Conservation (phyloP, 2,329 filamentous ascomycete genomes). For the Aspergillus unguis region DNA sequence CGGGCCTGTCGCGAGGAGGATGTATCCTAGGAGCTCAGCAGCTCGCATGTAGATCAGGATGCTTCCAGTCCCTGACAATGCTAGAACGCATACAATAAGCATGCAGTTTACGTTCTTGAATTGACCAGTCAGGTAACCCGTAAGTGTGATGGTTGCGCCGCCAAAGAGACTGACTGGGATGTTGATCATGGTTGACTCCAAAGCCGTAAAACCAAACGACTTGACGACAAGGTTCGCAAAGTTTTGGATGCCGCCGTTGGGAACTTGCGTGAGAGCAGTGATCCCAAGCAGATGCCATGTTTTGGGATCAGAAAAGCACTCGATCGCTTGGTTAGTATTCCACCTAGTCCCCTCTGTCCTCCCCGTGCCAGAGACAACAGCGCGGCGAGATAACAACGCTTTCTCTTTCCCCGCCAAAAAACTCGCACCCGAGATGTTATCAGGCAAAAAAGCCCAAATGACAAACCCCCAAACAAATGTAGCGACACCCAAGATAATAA, state of each 20-base stretch:
- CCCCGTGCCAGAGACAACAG: conserved; percentile 15
- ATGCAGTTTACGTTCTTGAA: conserved; percentile 12
- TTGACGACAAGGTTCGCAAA: conserved; percentile 54
- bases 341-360: conserved; percentile 38
- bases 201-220: conserved; percentile 55
- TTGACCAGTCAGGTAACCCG: conserved; percentile 14
- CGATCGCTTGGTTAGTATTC: conserved; percentile 49
- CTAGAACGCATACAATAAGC: conserved; percentile 49
- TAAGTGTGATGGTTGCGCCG: conserved; percentile 9
- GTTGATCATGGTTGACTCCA: conserved; percentile 54
- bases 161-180: conserved; percentile 57
- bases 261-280: conserved; percentile 46
- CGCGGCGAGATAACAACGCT: conserved; percentile 31
- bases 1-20: conserved; percentile 54
- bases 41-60: conserved; percentile 52
- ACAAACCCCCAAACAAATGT: conserved; percentile 54
- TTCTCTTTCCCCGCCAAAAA: conserved; percentile 54
- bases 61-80: conserved; percentile 53
- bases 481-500: conserved; percentile 51
- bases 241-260: conserved; percentile 52
- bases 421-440: conserved; percentile 51
- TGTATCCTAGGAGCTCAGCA: conserved; percentile 57
- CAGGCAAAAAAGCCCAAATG: conserved; percentile 50
- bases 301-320: conserved; percentile 7
- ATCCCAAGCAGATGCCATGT: conserved; percentile 31